phyloP scores from a whole-genome alignment of 305 asterid species.

The Fraxinus dipetala region DNA sequence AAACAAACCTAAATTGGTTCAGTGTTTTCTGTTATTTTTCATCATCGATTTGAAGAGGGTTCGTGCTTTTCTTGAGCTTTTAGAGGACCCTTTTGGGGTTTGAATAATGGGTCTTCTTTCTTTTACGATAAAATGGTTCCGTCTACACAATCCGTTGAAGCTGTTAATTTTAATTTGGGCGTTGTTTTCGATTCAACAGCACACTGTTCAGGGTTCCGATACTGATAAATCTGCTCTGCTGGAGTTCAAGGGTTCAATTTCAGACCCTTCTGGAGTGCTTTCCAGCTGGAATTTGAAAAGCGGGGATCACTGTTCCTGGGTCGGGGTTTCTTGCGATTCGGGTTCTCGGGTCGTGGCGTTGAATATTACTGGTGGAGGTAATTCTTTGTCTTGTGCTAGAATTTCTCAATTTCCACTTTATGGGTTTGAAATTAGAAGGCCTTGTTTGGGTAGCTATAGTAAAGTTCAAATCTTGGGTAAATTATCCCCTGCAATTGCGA shows the following conservation, averaged over 20 bases:
- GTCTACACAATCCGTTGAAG: slow-evolving; percentile 42
- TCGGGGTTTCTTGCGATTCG: slow-evolving; percentile 63
- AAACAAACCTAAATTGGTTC: slow-evolving; percentile 33
- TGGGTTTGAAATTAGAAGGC: slow-evolving; percentile 69
- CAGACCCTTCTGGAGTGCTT: slow-evolving; percentile 59
- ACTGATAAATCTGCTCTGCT: slow-evolving; percentile 70
- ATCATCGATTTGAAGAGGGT: slow-evolving; percentile 26
- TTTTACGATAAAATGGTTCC: slow-evolving; percentile 53
- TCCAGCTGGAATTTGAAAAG: slow-evolving; percentile 50
- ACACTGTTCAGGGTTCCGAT: slow-evolving; percentile 44
- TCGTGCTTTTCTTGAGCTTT: slow-evolving; percentile 28
- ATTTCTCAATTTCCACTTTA: slow-evolving; percentile 68
- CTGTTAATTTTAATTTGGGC: slow-evolving; percentile 47
- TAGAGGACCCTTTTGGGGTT: slow-evolving; percentile 54
- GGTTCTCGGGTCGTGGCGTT: slow-evolving; percentile 61
- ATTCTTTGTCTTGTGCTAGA: slow-evolving; percentile 62
- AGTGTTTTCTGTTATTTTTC: slow-evolving; percentile 26
- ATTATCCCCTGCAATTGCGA: slow-evolving; percentile 48
- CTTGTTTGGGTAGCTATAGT: slow-evolving; percentile 37
- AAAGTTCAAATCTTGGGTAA: slow-evolving; percentile 49
- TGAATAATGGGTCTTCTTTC: slow-evolving; percentile 60
- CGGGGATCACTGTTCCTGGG: slow-evolving; percentile 70
- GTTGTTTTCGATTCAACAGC: slow-evolving; percentile 40
- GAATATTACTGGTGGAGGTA: slow-evolving; percentile 67
- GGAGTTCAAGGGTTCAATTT: slow-evolving; percentile 64